Base-by-base conservation (phyloP, 2,329 filamentous ascomycete genomes). In the Paraconiothyrium brasiliense region DNA sequence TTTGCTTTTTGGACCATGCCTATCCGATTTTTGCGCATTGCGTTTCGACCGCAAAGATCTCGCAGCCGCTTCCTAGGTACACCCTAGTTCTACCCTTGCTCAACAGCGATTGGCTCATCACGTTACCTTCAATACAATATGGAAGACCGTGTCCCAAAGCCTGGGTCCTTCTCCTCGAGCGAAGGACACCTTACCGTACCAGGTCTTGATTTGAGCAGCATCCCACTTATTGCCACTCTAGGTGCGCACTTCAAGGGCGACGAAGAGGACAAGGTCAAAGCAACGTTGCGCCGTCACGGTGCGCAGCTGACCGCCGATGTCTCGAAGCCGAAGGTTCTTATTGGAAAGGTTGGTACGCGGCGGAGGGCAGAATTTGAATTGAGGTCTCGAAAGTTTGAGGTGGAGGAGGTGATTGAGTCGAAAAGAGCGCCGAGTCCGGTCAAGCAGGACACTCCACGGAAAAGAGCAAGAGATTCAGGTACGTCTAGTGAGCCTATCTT, bases 291-390 rank as follows among this genome's bases (percentile, higher is more conserved):
- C 4, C 72, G 77, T 7, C 76, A 79, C 57, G 80, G 80, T 56
- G 87, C 86, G 6, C 84, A 84, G 0, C 75, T 95, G 57, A 94
- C 92, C 0, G 89, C 90, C 61, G 87, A 94, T 75, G 82, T 90
- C 56, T 82, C 83, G 14, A 90, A 94, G 76, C 93, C 93, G 0
- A 83, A 86, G 4, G 77, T 97, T 3, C 83, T 97, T 1, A 76
- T 98, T 34, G 93, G 91, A 1, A 92, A 89, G 67, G 84, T 97
- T 37, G 84, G 84, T 0, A 89, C 87, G 58, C 89, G 87, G 66
- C 85, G 88, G 69, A 86, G 94, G 20, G 92, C 92, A 0, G 83
- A 86, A 50, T 89, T 96, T 69, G 94, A 98, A 78, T 81, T 98
- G 63, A 85, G 92, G 57, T 85, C 87, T 7, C 85, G 87, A 49